Conservation (phyloP, 2,329 filamentous ascomycete species). For the Penicillium olsonii region DNA sequence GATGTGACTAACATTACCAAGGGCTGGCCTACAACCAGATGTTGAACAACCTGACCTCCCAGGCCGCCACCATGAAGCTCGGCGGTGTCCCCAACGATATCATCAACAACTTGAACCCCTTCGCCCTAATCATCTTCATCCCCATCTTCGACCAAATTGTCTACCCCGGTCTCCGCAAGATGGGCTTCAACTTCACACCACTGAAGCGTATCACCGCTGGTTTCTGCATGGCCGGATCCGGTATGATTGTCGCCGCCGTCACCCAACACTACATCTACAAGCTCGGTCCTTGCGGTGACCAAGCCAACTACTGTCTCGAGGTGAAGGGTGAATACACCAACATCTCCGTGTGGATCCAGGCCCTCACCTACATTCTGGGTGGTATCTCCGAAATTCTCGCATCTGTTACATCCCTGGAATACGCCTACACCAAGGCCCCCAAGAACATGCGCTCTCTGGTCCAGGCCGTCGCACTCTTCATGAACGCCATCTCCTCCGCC, state of each 20-base stretch:
- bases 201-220: conserved; percentile 56
- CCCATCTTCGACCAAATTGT: conserved; percentile 55
- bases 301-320: conserved; percentile 54
- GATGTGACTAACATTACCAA: conserved; percentile 6
- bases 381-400: conserved; percentile 61
- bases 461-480: conserved; percentile 67
- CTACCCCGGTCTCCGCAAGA: conserved; percentile 53
- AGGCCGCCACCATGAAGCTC: conserved; percentile 56
- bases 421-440: conserved; percentile 75
- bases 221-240: conserved; percentile 50
- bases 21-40: conserved; percentile 57
- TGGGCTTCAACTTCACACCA: conserved; percentile 53
- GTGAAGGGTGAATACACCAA: conserved; percentile 48
- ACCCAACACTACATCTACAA: conserved; percentile 60
- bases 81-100: conserved; percentile 59
- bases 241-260: conserved; percentile 54
- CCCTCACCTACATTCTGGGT: conserved; percentile 53
- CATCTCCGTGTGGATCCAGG: conserved; percentile 65
- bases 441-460: conserved; percentile 81
- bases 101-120: conserved; percentile 57
- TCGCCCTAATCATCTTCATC: conserved; percentile 56
- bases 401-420: conserved; percentile 67
- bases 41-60: conserved; percentile 57
- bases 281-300: conserved; percentile 59
- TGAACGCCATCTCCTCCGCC: conserved; percentile 68